These are phyloP conservation scores for Crithidia sp. DNA, from an alignment of 208 protist genomes.

Conservation along the genomic window DNA sequence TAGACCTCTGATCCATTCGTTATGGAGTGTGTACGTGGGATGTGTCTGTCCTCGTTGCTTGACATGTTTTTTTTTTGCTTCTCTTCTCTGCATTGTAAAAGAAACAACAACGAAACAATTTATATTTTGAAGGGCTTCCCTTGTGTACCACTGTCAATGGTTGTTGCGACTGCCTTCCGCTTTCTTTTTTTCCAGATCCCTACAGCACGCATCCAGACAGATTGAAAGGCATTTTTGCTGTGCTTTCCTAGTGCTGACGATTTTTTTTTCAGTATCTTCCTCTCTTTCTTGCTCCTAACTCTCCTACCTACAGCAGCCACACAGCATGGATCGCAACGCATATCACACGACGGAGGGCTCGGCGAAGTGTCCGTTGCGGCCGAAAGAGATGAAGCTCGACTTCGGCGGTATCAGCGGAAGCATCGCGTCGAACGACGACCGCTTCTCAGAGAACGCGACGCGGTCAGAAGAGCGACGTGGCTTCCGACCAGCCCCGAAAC, in stretches of 20 bases:
- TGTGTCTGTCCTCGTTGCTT: background rate
- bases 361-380: conserved; percentile 42
- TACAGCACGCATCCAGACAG: too few species aligned
- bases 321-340: conserved; percentile 18
- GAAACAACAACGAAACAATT: too few species aligned
- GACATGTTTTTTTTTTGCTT: background rate
- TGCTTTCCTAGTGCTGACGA: too few species aligned
- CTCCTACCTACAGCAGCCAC: too few species aligned
- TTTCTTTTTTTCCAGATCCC: too few species aligned
- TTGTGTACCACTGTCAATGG: too few species aligned
- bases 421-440: conserved; percentile 11
- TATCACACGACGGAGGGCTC: conserved; percentile 20
- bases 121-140: too few species aligned
- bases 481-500: conserved; percentile 24
- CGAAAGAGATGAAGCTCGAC: conserved; percentile 67
- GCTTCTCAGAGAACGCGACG: conserved; percentile 20
- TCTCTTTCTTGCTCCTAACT: too few species aligned
- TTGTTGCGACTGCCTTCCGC: too few species aligned
- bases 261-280: background rate
- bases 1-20: background rate
- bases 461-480: conserved; percentile 34
- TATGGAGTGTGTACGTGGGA: background rate
- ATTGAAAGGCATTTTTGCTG: too few species aligned
- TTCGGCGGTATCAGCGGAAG: conserved; percentile 19
- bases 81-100: background rate